These are phyloP conservation scores for Zizania latifolia DNA, from an alignment of 176 grass and related monocot genomes.

Conservation along the genomic window DNA sequence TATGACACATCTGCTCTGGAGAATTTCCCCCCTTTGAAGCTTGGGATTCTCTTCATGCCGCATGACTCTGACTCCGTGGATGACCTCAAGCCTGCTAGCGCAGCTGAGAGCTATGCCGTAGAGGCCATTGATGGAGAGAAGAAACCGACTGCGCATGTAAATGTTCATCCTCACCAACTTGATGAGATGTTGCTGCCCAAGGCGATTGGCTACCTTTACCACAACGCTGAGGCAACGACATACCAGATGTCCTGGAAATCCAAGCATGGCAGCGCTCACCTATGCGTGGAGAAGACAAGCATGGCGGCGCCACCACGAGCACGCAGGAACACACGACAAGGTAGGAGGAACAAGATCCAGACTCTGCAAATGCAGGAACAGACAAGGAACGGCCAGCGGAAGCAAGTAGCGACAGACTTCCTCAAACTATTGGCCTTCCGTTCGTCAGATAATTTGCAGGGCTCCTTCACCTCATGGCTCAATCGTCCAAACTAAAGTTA, in stretches of 20 bases:
- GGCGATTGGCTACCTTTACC: background rate
- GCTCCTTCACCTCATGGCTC: background rate
- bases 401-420: background rate
- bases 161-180: background rate
- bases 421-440: background rate
- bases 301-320: no score
- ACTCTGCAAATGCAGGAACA: background rate
- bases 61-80: background rate
- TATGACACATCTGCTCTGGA: background rate
- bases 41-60: background rate
- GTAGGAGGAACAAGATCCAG: background rate
- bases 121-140: slow-evolving; percentile 11
- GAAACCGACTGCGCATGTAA: background rate
- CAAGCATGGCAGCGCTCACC: slow-evolving; percentile 7
- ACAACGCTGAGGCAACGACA: background rate
- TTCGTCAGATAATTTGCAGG: background rate
- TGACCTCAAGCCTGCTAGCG: accelerated
- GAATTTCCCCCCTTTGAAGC: background rate
- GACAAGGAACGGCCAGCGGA: background rate
- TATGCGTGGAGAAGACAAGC: background rate
- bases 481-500: background rate
- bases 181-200: slow-evolving; percentile 9
- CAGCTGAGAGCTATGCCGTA: background rate
- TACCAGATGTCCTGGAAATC: slow-evolving; percentile 15
- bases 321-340: background rate